Evolutionary conservation across 768 basidiomycete species (phyloP).

Genomic region (Pulveroboletus sp.): DNA sequence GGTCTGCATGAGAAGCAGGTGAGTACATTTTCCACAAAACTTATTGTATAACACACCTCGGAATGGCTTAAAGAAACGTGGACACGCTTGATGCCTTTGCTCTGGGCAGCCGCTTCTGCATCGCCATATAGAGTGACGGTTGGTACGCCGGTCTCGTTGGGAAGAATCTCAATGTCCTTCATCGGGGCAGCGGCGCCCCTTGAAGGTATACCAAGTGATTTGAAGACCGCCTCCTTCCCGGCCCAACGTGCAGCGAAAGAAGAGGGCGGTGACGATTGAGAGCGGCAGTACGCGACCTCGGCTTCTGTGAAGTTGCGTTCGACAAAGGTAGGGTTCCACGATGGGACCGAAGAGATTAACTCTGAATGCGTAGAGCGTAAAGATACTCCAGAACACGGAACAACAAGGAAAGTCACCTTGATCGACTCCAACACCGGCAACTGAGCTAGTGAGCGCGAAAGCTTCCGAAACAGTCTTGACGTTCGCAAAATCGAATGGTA

Average conservation of each 20-base stretch:
- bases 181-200: slow-evolving; percentile 93
- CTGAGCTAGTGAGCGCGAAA: slow-evolving; percentile 34
- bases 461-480: slow-evolving; percentile 54
- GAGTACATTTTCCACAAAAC: neutral
- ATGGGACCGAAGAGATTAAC: slow-evolving; percentile 88
- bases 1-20: slow-evolving; percentile 42
- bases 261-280: slow-evolving; percentile 81
- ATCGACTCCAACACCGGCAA: slow-evolving; percentile 82
- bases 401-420: slow-evolving; percentile 53
- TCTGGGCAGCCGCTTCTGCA: slow-evolving; percentile 65
- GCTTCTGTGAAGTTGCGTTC: slow-evolving; percentile 88
- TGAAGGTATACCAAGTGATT: slow-evolving; percentile 83
- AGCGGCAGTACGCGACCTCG: slow-evolving; percentile 80
- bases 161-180: slow-evolving; percentile 95
- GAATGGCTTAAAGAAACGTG: slow-evolving; percentile 90
- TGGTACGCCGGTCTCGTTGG: slow-evolving; percentile 74
- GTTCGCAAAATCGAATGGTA: slow-evolving; percentile 60
- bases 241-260: slow-evolving; percentile 97
- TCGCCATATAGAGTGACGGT: slow-evolving; percentile 74
- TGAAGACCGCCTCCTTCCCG: slow-evolving; percentile 97
- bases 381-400: neutral
- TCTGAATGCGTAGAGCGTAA: slow-evolving; percentile 43
- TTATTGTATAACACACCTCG: slow-evolving; percentile 53
- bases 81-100: slow-evolving; percentile 68
- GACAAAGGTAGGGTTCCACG: slow-evolving; percentile 82